Conservation (phyloP, 805 yeast genomes). For the Yamadazyma ubonensis region DNA sequence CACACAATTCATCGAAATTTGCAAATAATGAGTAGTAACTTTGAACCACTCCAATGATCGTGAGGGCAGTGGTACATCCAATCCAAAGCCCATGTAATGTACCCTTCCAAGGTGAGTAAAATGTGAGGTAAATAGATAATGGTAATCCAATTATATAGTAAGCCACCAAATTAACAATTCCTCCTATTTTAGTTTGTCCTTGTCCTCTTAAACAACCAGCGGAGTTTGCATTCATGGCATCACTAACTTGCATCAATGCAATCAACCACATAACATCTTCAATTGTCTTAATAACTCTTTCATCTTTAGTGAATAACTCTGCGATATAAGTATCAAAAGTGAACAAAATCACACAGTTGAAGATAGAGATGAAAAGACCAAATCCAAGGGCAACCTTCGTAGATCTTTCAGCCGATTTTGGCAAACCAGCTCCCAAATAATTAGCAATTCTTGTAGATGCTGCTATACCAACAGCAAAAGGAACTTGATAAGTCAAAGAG, state of each 20-base stretch:
- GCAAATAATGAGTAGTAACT: constrained; percentile 34
- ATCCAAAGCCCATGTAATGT: constrained; percentile 65
- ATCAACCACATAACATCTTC: constrained; percentile 56
- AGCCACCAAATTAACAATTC: constrained; percentile 53
- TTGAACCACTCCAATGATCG: constrained; percentile 49
- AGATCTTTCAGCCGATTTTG: constrained; percentile 32
- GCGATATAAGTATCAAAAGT: constrained; percentile 36
- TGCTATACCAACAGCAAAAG: constrained; percentile 59
- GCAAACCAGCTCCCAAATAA: constrained; percentile 50
- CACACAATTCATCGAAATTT: constrained; percentile 36
- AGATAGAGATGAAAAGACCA: constrained; percentile 33
- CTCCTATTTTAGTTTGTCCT: constrained; percentile 68
- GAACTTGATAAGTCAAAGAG: constrained; percentile 52
- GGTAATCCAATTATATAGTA: constrained; percentile 67
- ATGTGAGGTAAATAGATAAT: constrained; percentile 52
- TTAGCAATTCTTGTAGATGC: constrained; percentile 58
- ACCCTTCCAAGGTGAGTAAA: constrained; percentile 44
- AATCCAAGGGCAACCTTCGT: constrained; percentile 38
- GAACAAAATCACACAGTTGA: constrained; percentile 33
- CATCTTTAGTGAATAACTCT: constrained; percentile 56
- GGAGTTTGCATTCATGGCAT: constrained; percentile 66
- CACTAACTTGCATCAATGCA: constrained; percentile 69
- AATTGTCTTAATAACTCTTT: constrained; percentile 52
- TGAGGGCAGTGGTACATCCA: constrained; percentile 54
- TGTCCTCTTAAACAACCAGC: constrained; percentile 80